A percentile compares a stretch with the other conserved stretches of the same genome.
phyloP scores from a whole-genome alignment of 2,329 filamentous ascomycete genomes.

The Fusarium dimerum region DNA sequence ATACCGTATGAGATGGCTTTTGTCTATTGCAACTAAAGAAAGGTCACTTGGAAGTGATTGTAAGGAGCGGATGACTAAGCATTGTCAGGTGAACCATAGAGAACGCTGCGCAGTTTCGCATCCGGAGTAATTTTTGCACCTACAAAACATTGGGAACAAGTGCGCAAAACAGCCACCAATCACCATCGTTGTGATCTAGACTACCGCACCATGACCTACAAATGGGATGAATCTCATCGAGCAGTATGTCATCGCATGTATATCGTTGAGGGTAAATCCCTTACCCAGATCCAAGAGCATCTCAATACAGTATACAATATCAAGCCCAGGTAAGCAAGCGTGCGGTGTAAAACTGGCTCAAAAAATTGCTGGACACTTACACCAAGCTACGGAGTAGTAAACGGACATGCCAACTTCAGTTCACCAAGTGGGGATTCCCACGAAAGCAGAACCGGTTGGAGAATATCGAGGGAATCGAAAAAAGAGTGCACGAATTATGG shows the following conservation, averaged over 20 bases:
- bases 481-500: slow-evolving; percentile 76
- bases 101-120: background rate
- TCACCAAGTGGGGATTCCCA: slow-evolving; percentile 78
- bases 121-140: background rate
- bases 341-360: slow-evolving; percentile 5
- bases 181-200: background rate
- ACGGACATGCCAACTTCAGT: slow-evolving; percentile 74
- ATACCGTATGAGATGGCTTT: too few species aligned
- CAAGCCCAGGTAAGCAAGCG: background rate
- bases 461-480: slow-evolving; percentile 67
- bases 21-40: too few species aligned
- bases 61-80: slow-evolving; percentile 50
- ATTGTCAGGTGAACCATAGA: slow-evolving; percentile 1
- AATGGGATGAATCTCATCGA: background rate
- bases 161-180: background rate
- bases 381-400: slow-evolving; percentile 51
- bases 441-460: slow-evolving; percentile 72
- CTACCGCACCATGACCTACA: background rate
- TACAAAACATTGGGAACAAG: background rate
- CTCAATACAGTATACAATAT: background rate
- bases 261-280: background rate
- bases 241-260: background rate
- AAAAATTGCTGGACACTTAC: background rate
- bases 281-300: background rate
- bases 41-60: too few species aligned